These are phyloP conservation scores for Casuarina equisetifolia DNA, from an alignment of 306 rosid genomes.

Conservation along the genomic window DNA sequence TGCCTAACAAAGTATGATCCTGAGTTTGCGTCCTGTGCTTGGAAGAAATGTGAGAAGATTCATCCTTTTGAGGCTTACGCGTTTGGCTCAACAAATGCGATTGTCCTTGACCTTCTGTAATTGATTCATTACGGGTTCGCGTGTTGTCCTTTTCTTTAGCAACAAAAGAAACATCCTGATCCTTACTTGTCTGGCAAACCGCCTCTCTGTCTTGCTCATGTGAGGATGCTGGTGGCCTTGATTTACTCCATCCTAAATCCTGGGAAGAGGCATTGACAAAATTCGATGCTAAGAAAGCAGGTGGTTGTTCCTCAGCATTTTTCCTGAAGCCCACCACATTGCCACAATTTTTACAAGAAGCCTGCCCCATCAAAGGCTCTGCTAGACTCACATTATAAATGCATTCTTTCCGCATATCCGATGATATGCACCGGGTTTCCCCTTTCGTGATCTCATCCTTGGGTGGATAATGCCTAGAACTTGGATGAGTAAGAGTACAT, in stretches of 20 bases:
- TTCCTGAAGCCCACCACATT: slow-evolving; percentile 42
- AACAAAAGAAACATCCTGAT: slow-evolving; percentile 29
- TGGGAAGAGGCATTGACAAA: slow-evolving; percentile 30
- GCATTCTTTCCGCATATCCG: slow-evolving; percentile 31
- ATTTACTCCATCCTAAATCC: slow-evolving; percentile 43
- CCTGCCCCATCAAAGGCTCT: slow-evolving; percentile 43
- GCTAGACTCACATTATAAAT: slow-evolving; percentile 31
- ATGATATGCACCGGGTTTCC: slow-evolving; percentile 24
- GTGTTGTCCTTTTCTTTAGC: slow-evolving; percentile 37
- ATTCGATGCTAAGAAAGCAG: slow-evolving; percentile 36
- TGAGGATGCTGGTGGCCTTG: slow-evolving; percentile 27
- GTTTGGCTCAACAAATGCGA: slow-evolving; percentile 44
- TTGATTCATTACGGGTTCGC: slow-evolving; percentile 28
- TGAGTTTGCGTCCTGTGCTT: slow-evolving; percentile 47
- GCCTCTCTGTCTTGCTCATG: slow-evolving; percentile 43
- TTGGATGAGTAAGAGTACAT: slow-evolving; percentile 47
- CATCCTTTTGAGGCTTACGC: slow-evolving; percentile 36
- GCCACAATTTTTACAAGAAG: slow-evolving; percentile 71
- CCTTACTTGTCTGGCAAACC: slow-evolving; percentile 39
- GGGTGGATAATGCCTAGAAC: slow-evolving; percentile 37
- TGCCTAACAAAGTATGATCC: slow-evolving; percentile 34
- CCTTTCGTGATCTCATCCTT: slow-evolving; percentile 26
- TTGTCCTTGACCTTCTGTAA: slow-evolving; percentile 39
- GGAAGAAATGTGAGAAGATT: slow-evolving; percentile 37
- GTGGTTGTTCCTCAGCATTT: slow-evolving; percentile 35